Evolutionary conservation across 345 rosid genomes (phyloP), one percentile per base, ranked within the genome.

Genomic region (Hypericum androsaemum): DNA sequence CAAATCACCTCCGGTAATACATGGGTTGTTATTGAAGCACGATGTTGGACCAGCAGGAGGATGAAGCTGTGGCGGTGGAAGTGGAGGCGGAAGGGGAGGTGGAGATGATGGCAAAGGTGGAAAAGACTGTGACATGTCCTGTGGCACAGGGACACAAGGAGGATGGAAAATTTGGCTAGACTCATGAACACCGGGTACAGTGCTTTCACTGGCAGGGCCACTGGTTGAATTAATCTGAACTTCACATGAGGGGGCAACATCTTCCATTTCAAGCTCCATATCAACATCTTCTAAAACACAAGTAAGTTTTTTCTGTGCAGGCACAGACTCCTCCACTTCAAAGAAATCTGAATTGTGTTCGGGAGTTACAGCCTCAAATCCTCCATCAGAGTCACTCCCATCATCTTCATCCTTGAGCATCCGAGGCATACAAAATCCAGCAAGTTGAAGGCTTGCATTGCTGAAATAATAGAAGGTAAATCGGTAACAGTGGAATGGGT

Each of bases 241-340:
- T 58, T 80, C 90, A 67, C 75, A 69, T 39, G 79, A 65, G 44
- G 97, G 97, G 60, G 96, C 85, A 65, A 86, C 88, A 57, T 89
- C 97, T 75, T 89, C 97, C 97, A 89, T 89, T 71, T 89, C 97
- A 60, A 89, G 95, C 68, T 89, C 97, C 43, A 89, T 95, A 53
- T 89, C 97, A 54, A 89, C 95, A 59, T 89, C 96, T 72, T 89
- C 90, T 68, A 89, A 74, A 52, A 89, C 74, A 63, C 71, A 90
- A 37, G 84, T 77, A 61, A 69, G 94, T 68, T 82, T 83, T 59
- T 73, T 83, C 12, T 48, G 50, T 53, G 79, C 63, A 57, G 70
- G 58, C 22, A 53, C 58, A 45, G 53, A 57, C 60, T 68, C 77
- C 12, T 52, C 70, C 50, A 77, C 80, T 57, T 82, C 80, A 66